Conservation (phyloP, 2,329 filamentous ascomycete species). For the Xylaria sp. region DNA sequence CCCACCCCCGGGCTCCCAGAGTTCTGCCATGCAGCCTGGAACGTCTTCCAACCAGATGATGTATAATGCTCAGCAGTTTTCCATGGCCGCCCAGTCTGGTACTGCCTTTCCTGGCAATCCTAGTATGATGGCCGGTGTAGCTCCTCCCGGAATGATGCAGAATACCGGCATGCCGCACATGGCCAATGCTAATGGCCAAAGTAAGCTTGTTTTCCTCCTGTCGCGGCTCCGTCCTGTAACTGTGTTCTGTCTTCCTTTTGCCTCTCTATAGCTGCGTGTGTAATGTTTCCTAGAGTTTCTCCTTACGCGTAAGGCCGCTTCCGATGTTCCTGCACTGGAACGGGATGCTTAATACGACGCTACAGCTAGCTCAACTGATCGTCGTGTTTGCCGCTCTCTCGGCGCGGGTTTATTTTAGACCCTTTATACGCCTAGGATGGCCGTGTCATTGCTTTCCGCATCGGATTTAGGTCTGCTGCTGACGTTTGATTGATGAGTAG, state of each 20-base stretch:
- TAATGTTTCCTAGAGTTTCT: slow-evolving; percentile 34
- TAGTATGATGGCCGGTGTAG: slow-evolving; percentile 65
- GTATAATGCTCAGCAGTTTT: slow-evolving; percentile 68
- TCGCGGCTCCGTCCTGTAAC: slow-evolving; percentile 41
- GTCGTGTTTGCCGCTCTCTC: slow-evolving; percentile 30
- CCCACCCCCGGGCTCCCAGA: slow-evolving; percentile 56
- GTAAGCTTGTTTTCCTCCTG: slow-evolving; percentile 56
- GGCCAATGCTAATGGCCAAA: slow-evolving; percentile 66
- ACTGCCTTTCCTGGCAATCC: slow-evolving; percentile 60
- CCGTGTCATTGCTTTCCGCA: slow-evolving; percentile 31
- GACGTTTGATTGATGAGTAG: slow-evolving; percentile 53
- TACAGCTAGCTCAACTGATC: slow-evolving; percentile 15
- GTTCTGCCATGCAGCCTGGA: slow-evolving; percentile 58
- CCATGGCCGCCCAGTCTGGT: slow-evolving; percentile 60
- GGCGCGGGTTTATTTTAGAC: not conserved
- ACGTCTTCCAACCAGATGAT: slow-evolving; percentile 59
- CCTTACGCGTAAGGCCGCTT: slow-evolving; percentile 30
- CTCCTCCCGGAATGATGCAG: slow-evolving; percentile 71
- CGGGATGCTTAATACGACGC: slow-evolving; percentile 29
- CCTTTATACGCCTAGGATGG: slow-evolving; percentile 19
- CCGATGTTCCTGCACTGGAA: slow-evolving; percentile 33
- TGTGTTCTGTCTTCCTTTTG: slow-evolving; percentile 31
- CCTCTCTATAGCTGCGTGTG: slow-evolving; percentile 27
- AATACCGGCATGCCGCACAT: slow-evolving; percentile 68
- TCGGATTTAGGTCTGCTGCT: slow-evolving; percentile 38